Conservation (phyloP, 139 green algal genomes). For the Chlorella sp. region DNA sequence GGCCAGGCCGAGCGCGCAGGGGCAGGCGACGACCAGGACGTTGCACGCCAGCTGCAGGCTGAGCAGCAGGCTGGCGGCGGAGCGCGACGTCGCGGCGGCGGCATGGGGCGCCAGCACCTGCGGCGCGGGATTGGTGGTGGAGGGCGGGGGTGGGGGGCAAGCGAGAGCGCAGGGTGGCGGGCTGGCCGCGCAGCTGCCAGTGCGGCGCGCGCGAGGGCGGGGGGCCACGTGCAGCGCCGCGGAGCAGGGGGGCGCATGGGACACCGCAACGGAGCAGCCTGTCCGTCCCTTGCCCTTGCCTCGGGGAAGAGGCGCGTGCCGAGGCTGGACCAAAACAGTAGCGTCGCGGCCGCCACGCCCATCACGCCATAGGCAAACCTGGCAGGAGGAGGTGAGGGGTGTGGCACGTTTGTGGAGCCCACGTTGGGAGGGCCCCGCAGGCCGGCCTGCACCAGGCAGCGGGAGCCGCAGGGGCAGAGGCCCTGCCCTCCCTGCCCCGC, state of each 20-base stretch:
- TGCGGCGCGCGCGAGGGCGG: no score
- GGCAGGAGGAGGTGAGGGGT: neutral
- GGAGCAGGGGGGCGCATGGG: no score
- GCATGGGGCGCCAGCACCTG: slow-evolving; percentile 47
- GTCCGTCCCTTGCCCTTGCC: no score
- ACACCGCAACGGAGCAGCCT: no score
- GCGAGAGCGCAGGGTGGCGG: neutral
- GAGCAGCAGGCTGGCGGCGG: slow-evolving; percentile 63
- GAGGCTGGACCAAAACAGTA: slow-evolving; percentile 74
- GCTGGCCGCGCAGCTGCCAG: no score
- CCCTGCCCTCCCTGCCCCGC: neutral
- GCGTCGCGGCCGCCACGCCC: slow-evolving; percentile 71
- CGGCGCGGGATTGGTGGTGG: neutral
- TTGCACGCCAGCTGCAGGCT: slow-evolving; percentile 85
- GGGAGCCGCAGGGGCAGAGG: slow-evolving; percentile 9
- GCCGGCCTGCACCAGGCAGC: neutral
- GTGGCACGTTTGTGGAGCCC: neutral
- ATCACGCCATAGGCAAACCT: slow-evolving; percentile 87
- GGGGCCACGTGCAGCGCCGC: no score
- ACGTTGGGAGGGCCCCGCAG: neutral
- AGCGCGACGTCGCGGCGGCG: slow-evolving; percentile 4
- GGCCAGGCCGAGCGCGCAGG: slow-evolving; percentile 91
- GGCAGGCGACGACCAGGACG: slow-evolving; percentile 94
- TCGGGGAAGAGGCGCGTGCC: slow-evolving; percentile 74
- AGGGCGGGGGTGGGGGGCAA: neutral